Percentiles rank a stretch among this genome's conserved stretches.
Evolutionary conservation across 78 protist species (phyloP).

Genomic region (Creolimax fragrantissima): DNA sequence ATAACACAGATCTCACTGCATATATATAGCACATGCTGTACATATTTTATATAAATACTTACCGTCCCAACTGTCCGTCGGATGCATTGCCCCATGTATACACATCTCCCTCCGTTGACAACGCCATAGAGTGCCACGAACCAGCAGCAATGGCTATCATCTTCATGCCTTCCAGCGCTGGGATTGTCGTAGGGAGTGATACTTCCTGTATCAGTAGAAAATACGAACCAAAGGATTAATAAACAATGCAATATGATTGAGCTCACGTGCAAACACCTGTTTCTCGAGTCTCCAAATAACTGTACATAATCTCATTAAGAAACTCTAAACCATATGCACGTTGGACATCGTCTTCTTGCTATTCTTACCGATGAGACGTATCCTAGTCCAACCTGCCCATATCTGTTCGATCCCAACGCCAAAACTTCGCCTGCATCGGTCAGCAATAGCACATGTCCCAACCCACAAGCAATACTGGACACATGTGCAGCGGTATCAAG

Average conservation of each 20-base stretch:
- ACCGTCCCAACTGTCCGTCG: neutral
- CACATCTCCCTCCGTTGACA: neutral
- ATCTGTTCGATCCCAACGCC: neutral
- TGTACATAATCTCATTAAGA: too few relatives aligned
- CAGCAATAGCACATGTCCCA: neutral
- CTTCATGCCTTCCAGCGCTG: neutral
- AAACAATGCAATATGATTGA: too few relatives aligned
- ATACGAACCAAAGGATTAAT: too few relatives aligned
- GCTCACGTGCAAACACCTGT: too few relatives aligned
- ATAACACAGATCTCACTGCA: too few relatives aligned
- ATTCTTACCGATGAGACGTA: too few relatives aligned
- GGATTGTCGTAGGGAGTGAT: neutral
- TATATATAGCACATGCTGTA: too few relatives aligned
- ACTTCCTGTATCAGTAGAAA: neutral
- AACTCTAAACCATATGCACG: too few relatives aligned
- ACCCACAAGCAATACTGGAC: neutral
- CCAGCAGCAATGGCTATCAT: neutral
- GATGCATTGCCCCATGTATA: neutral
- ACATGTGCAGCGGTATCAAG: neutral
- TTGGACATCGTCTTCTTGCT: too few relatives aligned
- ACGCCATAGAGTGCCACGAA: neutral
- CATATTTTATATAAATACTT: neutral
- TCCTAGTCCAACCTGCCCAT: neutral
- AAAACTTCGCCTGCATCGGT: neutral
- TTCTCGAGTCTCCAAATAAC: too few relatives aligned